A percentile compares a stretch with the other conserved stretches of the same genome.
Conservation (phyloP, 345 rosid species). For the Pistacia atlantica region DNA sequence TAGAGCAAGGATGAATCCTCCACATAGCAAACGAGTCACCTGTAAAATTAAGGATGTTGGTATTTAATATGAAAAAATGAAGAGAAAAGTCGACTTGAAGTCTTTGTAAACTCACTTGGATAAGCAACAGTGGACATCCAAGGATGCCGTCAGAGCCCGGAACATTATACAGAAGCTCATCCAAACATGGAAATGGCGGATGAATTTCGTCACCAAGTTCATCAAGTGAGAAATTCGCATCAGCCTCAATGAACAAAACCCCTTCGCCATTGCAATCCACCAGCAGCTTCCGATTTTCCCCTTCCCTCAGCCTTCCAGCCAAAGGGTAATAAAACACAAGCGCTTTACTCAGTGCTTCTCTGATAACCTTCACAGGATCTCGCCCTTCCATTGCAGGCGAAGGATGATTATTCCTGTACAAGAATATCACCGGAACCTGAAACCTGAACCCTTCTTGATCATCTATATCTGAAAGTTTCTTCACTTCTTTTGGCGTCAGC, state of each 20-base stretch:
- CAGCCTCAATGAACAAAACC: slow-evolving; percentile 14
- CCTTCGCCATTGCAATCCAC: slow-evolving; percentile 19
- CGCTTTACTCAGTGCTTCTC: neutral
- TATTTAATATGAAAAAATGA: too few species aligned
- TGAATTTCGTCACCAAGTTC: neutral
- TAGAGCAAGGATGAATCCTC: slow-evolving; percentile 19
- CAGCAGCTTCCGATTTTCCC: slow-evolving; percentile 2
- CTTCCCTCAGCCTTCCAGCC: slow-evolving; percentile 15
- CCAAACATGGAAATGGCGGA: neutral
- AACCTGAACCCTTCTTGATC: slow-evolving; percentile 14
- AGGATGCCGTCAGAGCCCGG: slow-evolving; percentile 11
- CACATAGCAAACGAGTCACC: slow-evolving; percentile 22
- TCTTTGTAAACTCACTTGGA: slow-evolving; percentile 9
- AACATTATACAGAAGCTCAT: slow-evolving; percentile 14
- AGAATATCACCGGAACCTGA: neutral
- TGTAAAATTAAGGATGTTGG: neutral
- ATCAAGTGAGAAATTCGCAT: slow-evolving; percentile 12
- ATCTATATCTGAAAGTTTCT: neutral
- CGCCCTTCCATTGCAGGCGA: neutral
- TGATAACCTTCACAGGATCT: slow-evolving; percentile 1
- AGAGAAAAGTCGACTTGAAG: neutral
- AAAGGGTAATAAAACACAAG: slow-evolving; percentile 18
- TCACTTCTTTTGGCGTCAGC: neutral
- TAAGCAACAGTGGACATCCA: slow-evolving; percentile 2
- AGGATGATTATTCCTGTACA: neutral